Percentiles rank a stretch among this genome's conserved stretches.
Evolutionary conservation across 208 protist genomes (phyloP).

Genomic region (Giardia muris): DNA sequence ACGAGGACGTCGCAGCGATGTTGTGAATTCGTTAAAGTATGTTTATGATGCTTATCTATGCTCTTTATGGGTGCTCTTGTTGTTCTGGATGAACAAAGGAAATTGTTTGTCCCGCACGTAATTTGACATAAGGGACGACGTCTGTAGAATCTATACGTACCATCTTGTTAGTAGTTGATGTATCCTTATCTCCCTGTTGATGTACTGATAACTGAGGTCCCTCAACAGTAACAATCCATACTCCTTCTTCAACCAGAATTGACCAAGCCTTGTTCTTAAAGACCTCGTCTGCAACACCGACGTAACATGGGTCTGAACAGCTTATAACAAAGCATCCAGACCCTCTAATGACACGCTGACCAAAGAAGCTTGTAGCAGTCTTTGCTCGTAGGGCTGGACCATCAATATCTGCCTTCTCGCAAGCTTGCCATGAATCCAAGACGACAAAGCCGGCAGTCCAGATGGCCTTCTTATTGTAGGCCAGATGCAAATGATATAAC

Average conservation of each 20-base stretch:
- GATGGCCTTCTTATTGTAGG: background rate
- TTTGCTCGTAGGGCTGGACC: background rate
- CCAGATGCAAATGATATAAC: background rate
- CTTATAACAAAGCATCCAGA: background rate
- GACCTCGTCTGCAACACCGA: background rate
- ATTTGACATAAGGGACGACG: no score
- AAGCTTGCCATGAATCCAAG: background rate
- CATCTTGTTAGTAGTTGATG: no score
- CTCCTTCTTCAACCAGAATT: background rate
- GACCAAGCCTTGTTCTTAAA: background rate
- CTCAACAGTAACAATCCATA: no score
- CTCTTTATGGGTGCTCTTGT: no score
- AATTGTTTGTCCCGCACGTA: no score
- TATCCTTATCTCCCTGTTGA: no score
- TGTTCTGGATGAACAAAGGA: no score
- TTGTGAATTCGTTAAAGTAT: no score
- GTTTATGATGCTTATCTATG: no score
- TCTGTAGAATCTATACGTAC: no score
- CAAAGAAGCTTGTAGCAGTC: background rate
- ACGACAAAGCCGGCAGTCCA: background rate
- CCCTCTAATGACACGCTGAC: background rate
- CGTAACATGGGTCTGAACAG: background rate
- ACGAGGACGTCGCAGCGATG: background rate
- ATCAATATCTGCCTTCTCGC: background rate
- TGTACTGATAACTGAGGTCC: no score